Evolutionary conservation across 2,329 filamentous ascomycete species (phyloP).

Genomic region (Albophoma yamanashiensis): DNA sequence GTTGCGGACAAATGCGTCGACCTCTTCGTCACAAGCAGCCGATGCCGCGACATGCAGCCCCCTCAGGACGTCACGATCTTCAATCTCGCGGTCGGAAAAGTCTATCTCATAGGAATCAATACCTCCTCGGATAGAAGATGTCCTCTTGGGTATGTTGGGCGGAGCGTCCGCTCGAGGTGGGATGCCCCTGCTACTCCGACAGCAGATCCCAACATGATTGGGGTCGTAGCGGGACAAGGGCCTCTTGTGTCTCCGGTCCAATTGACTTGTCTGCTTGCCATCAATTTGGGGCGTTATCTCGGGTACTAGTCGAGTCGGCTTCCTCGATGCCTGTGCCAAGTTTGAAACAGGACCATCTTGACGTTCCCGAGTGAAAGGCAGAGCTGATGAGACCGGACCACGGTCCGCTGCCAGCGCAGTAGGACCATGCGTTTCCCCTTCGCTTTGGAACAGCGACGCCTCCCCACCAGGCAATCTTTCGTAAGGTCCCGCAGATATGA

Average conservation of each 20-base stretch:
- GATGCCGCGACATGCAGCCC: constrained; percentile 45
- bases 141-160: constrained; percentile 23
- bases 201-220: constrained; percentile 15
- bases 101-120: constrained; percentile 12
- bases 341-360: not conserved
- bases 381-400: not conserved
- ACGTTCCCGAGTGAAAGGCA: not conserved
- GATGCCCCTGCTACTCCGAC: constrained; percentile 15
- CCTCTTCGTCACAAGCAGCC: constrained; percentile 43
- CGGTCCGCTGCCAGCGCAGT: not conserved
- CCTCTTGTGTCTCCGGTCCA: not conserved
- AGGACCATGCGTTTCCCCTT: not conserved
- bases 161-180: constrained; percentile 12
- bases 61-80: constrained; percentile 40
- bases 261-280: not conserved
- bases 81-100: constrained; percentile 27
- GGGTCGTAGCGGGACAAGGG: constrained; percentile 5
- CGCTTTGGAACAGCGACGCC: not conserved
- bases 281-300: not conserved
- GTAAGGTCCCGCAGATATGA: not conserved
- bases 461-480: not conserved
- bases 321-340: not conserved
- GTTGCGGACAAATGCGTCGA: constrained; percentile 40
- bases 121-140: constrained; percentile 20
- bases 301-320: not conserved